Base-by-base conservation (phyloP, 1,284 basidiomycete genomes). In the Mrakiaceae sp. region DNA sequence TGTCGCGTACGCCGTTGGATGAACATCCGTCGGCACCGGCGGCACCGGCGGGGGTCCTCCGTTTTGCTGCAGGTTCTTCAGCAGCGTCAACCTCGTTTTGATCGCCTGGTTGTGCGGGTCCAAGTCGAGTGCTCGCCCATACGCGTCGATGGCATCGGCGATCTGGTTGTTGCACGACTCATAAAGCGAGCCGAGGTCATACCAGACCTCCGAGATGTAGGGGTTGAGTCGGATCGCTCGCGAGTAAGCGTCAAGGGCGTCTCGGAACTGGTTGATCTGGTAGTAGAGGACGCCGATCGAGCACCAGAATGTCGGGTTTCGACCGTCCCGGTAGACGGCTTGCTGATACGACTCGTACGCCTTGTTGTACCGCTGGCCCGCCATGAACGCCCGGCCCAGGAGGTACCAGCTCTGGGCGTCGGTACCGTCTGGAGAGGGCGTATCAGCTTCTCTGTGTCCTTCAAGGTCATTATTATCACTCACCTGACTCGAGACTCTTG, bases 271-370 rank as follows among this genome's bases (percentile, higher is more conserved):
- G 77, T 95, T 97, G 80, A 98, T 98, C 75, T 98, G 94, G 82
- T 97, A 99, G 77, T 99, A 99, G 1, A 99, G 83, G 0, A 98
- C 95, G 64, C 96, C 95, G 71, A 99, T 99, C 42, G 93, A 97
- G 76, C 96, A 98, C 96, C 95, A 98, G 78, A 98, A 98, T 0
- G 95, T 97, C 0, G 96, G 96, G 74, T 98, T 98, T 69, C 94
- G 90, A 8, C 95, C 94, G 72, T 98, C 95, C 59, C 94, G 87
- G 77, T 98, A 98, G 40, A 98, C 94, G 4, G 95, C 95, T 77
- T 99, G 95, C 74, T 98, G 95, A 74, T 98, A 98, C 0, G 95
- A 94, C 77, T 99, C 94, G 79, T 99, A 98, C 1, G 96, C 96
- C 77, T 98, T 98, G 83, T 96, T 98, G 80, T 96, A 97, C 75